These are phyloP conservation scores for Arachnopeziza araneosa DNA, from an alignment of 2,329 filamentous ascomycete species.

Conservation along the genomic window DNA sequence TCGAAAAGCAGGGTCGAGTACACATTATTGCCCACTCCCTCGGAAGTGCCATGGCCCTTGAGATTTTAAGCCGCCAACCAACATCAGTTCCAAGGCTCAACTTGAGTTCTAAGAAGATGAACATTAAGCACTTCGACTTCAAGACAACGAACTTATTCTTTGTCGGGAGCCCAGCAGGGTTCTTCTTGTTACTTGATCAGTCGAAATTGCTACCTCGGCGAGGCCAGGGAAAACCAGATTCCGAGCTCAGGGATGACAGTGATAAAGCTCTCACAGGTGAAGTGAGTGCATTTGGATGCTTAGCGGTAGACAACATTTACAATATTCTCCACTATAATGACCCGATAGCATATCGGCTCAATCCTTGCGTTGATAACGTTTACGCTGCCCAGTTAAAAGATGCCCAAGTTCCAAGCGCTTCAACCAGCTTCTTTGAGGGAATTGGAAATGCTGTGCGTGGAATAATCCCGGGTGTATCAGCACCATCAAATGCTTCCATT, in stretches of 20 bases:
- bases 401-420: conserved; percentile 72
- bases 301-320: conserved; percentile 94
- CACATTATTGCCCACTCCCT: conserved; percentile 92
- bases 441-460: conserved; percentile 58
- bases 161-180: conserved; percentile 82
- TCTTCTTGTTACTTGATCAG: conserved; percentile 84
- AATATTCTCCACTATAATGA: conserved; percentile 71
- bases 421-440: conserved; percentile 58
- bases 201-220: conserved; percentile 67
- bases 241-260: conserved; percentile 55
- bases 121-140: conserved; percentile 73
- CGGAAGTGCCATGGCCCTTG: conserved; percentile 89
- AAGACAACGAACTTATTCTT: conserved; percentile 86
- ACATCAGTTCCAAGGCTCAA: conserved; percentile 56
- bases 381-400: conserved; percentile 73
- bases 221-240: conserved; percentile 69
- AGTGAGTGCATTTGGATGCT: conserved; percentile 75
- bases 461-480: conserved; percentile 48
- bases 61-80: conserved; percentile 85
- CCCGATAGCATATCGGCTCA: conserved; percentile 86
- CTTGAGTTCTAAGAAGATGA: conserved; percentile 35
- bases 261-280: conserved; percentile 65
- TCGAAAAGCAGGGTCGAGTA: conserved; percentile 73
- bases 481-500: conserved; percentile 34
- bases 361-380: conserved; percentile 76